Percentiles rank a stretch among this genome's conserved stretches.
Conservation (phyloP, 306 rosid genomes). For the Trifolium pratense region DNA sequence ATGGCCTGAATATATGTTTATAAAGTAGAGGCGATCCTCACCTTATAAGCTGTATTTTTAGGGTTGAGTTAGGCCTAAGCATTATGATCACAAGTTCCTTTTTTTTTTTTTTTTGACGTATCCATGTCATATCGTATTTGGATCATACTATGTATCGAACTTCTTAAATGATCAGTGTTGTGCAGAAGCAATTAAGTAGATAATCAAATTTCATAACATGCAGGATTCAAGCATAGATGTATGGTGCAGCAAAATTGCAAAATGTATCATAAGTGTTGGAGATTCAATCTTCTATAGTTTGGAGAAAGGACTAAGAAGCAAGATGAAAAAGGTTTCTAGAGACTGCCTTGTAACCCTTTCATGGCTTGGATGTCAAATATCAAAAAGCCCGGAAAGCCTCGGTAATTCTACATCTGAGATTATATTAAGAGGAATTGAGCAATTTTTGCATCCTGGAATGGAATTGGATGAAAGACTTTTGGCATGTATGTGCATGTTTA, state of each 20-base stretch:
- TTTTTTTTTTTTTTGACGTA: too few relatives aligned
- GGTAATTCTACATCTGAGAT: conserved; percentile 67
- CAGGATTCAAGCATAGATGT: conserved; percentile 73
- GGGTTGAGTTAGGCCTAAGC: too few relatives aligned
- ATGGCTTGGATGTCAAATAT: conserved; percentile 83
- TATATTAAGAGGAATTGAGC: conserved; percentile 65
- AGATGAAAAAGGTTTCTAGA: conserved; percentile 62
- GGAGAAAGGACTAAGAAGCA: conserved; percentile 67
- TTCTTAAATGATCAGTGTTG: background rate
- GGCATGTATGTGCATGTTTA: conserved; percentile 75
- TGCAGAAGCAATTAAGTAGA: conserved; percentile 10
- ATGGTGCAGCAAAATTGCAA: conserved; percentile 71
- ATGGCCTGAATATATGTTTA: too few relatives aligned
- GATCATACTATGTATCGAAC: background rate
- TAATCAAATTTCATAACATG: conserved; percentile 42
- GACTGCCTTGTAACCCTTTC: conserved; percentile 68
- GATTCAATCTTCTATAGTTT: conserved; percentile 64
- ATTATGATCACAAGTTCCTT: too few relatives aligned
- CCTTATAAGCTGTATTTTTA: too few relatives aligned
- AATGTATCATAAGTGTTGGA: conserved; percentile 57
- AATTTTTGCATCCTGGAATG: conserved; percentile 74
- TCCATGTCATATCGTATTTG: background rate
- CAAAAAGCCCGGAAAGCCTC: conserved; percentile 59
- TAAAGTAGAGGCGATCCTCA: too few relatives aligned
- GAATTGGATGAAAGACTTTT: conserved; percentile 80